phyloP scores from a whole-genome alignment of 495 filamentous ascomycete species.

The Barbatosphaeria neglecta region DNA sequence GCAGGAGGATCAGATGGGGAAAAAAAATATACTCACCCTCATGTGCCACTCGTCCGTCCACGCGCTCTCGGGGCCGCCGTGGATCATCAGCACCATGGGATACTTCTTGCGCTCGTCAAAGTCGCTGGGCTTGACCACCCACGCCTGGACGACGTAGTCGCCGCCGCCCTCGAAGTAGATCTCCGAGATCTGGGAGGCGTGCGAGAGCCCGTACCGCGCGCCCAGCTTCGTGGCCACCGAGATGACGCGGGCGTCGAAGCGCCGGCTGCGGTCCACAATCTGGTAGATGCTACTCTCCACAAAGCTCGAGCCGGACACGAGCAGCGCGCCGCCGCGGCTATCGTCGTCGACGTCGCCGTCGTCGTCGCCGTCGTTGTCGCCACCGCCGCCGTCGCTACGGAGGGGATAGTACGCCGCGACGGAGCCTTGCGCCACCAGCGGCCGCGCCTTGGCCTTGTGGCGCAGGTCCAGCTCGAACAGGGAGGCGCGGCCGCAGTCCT shows the following conservation, averaged over 20 bases:
- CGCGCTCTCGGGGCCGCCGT: conserved; percentile 6
- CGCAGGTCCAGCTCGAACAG: conserved; percentile 14
- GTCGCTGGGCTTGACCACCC: conserved; percentile 15
- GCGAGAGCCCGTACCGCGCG: conserved; percentile 11
- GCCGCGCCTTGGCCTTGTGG: conserved; percentile 4
- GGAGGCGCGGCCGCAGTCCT: conserved; percentile 9
- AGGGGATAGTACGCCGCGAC: conserved; percentile 8
- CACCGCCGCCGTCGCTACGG: conserved; percentile 1
- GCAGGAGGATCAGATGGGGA: too few relatives aligned
- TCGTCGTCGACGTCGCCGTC: too few relatives aligned
- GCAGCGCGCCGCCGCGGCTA: conserved; percentile 2
- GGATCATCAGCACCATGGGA: conserved; percentile 15
- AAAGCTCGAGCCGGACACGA: conserved; percentile 14
- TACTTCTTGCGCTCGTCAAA: conserved; percentile 17
- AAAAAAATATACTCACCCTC: conserved; percentile 8
- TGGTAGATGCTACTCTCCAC: conserved; percentile 14
- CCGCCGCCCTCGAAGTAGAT: conserved; percentile 14
- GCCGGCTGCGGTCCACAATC: conserved; percentile 7
- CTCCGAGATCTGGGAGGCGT: conserved; percentile 11
- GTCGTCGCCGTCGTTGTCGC: too few relatives aligned
- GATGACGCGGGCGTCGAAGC: conserved; percentile 1
- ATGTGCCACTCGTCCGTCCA: conserved; percentile 13
- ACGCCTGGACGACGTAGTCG: conserved; percentile 13
- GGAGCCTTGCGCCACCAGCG: conserved; percentile 6
- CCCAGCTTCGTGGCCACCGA: conserved; percentile 12